Base-by-base conservation (phyloP, 805 yeast genomes). In the Saccharomycopsis fermentans region DNA sequence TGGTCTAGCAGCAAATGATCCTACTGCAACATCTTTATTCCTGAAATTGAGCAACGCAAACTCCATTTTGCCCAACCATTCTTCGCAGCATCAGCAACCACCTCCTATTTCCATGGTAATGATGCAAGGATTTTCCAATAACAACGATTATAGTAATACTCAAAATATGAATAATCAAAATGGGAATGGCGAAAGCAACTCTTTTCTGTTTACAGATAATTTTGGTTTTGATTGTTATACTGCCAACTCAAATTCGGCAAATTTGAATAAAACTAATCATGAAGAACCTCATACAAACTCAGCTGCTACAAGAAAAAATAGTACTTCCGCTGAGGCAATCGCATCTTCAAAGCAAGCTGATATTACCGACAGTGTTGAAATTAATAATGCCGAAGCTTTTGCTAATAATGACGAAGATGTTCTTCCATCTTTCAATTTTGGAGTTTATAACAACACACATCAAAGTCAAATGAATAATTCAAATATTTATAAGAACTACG, bases 371-470 rank as follows among this genome's bases (percentile, higher is more conserved):
- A 52, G 21, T 14, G 27, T 21, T 47, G 27, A 32, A 47, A 47
- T 47, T 47, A 27, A 35, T 8, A n/a, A 34, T 21, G 35, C 16
- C 21, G 37, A 35, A 9, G 19, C 34, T n/a, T 60, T 37, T n/a
- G 59, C 52, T 14, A 58, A 58, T 9, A 66, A 62, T 32, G 69
- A 67, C 5, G 76, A 74, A 51, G 88, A 83, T 63, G 74, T 73
- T 62, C 70, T 76, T 29, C 70, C 84, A 48, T 71, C 84, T 0
- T 75, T 82, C 1, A 86, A 82, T 34, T 35, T 34, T 32, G 39
- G 43, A 52, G 55, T 2, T 14, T 32, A 55, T 11, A 55, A 16
- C 16, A 48, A 39, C 27, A 55, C 48, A 37, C 37, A 35, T 52
- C 51, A 35, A 5, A 37, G 12, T 26, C 48, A 54, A 8, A 36